Evolutionary conservation across 2,329 filamentous ascomycete genomes (phyloP).

Genomic region (Didymella pomorum): DNA sequence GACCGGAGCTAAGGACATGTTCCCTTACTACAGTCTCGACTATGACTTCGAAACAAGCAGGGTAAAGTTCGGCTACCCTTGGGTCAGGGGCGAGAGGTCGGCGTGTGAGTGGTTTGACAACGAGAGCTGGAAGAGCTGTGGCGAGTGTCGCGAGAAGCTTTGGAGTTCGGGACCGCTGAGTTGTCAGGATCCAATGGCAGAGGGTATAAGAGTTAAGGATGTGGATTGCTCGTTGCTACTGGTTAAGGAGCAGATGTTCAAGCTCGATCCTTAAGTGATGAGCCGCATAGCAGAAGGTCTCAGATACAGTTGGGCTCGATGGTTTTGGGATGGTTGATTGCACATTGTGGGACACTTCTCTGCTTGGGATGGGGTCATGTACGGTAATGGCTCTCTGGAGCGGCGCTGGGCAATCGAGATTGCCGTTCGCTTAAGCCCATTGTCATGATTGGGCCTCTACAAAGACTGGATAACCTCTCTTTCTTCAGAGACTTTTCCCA

Average conservation of each 20-base stretch:
- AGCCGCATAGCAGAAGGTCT: too few relatives aligned
- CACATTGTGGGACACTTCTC: too few relatives aligned
- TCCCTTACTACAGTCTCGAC: not conserved
- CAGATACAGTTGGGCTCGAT: too few relatives aligned
- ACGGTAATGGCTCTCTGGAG: too few relatives aligned
- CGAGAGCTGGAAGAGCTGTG: slow-evolving; percentile 26
- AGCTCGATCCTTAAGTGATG: not conserved
- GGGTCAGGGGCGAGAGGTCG: not conserved
- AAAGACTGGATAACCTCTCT: too few relatives aligned
- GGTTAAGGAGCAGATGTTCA: not conserved
- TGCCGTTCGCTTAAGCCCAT: too few relatives aligned
- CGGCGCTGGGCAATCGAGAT: too few relatives aligned
- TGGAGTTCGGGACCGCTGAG: slow-evolving; percentile 14
- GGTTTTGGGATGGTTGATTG: too few relatives aligned
- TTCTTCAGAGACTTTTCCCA: too few relatives aligned
- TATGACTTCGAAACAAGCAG: slow-evolving; percentile 3
- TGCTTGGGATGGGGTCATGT: too few relatives aligned
- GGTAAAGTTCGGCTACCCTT: slow-evolving; percentile 18
- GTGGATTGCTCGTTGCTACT: slow-evolving; percentile 12
- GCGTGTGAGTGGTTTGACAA: slow-evolving; percentile 27
- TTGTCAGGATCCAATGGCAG: not conserved
- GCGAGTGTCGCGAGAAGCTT: slow-evolving; percentile 25
- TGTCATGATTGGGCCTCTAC: too few relatives aligned
- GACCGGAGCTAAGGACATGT: slow-evolving; percentile 16
- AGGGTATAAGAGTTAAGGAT: not conserved